Evolutionary conservation across 129 eudicot species (phyloP), one percentile per base, ranked within the genome.

Genomic region (Chrysanthemum makinoi): DNA sequence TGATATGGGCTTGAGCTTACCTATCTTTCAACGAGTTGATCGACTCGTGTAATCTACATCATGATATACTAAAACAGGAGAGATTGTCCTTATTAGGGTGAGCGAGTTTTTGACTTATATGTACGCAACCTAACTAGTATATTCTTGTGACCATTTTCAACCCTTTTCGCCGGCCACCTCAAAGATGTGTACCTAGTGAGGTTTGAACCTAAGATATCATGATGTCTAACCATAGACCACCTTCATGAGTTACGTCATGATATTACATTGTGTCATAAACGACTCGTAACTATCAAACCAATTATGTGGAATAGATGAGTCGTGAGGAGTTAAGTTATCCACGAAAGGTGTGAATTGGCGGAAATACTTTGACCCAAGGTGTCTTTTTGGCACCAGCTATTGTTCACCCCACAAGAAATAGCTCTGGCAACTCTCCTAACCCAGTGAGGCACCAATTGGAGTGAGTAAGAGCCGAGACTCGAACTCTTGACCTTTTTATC

Each of bases 211-310:
- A 4, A 4, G 9, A 52, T 6, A 53, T n/a, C 10, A 53, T 0
- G 10, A 53, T 53, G 10, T 53, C 22, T 53, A 15, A 53, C 10
- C 2, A 16, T 53, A n/a, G 3, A 15, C 2, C 20, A 52, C 10
- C 20, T 52, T 52, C 17, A 12, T 14, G 9, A 11, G 14, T 10
- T 48, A 5, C 15, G 14, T 22, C 30, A 17, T 48, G 22, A 47
- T 46, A 18, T 4, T 49, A 22, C 35, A 50, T 9, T 68, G 2
- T 52, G 62, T 26, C 30, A 69, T 53, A n/a, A 28, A 10, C 19
- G 48, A 48, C 59, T 18, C 10, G 54, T 16, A 68, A 69, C 73
- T 69, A n/a, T 53, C 54, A n/a, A 39, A 35, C 73, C 18, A 30
- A 24, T 49, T 35, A 26, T 48, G 26, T 62, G 1, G 48, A 70